Evolutionary conservation across 2,329 filamentous ascomycete genomes (phyloP), one percentile per base, ranked within the genome.

Genomic region (Pseudopyricularia javanii): DNA sequence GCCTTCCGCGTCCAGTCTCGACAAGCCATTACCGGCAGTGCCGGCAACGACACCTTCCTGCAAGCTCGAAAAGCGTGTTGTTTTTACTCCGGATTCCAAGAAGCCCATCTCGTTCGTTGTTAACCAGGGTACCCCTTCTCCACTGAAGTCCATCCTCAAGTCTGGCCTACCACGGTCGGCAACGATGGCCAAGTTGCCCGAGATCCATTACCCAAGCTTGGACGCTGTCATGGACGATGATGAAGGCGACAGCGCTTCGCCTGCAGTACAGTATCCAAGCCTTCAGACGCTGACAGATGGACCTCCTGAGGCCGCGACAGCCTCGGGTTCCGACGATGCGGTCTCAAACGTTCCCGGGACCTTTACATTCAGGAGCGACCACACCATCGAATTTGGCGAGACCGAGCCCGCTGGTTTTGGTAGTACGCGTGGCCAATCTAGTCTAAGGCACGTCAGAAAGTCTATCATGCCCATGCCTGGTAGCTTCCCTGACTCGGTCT

Each of bases 41-140:
- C 74, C 78, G 6, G 68, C 80, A 53, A 82, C 80, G 5, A 88
- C 85, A 1, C 86, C 85, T 7, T 82, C 83, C 32, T 77, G 82
- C 24, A 86, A 82, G 66, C 63, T 73, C 35, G 65, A 69, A 17
- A 95, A 94, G 70, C 84, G 80, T 53, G 88, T 95, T 34, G 83
- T 86, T 50, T 95, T 95, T 61, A 89, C 86, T 0, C 84, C 83
- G 0, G 82, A 81, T 56, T 83, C 83, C 34, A 78, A 87, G 56
- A 68, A 70, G 17, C 66, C 70, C 8, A 64, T 68, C 0, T 22
- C 40, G 22, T 28, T 32, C 14, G 15, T 43, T 12, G 59, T 70
- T 49, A 58, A 62, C 0, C 73, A 78, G 55, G 69, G 74, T 54
- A 78, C 79, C 2, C 80, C 80, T 7, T 80, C 80, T 3, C 76